Evolutionary conservation across 2,329 filamentous ascomycete species (phyloP), one percentile per base, ranked within the genome.

Genomic region (Alternaria sp.): DNA sequence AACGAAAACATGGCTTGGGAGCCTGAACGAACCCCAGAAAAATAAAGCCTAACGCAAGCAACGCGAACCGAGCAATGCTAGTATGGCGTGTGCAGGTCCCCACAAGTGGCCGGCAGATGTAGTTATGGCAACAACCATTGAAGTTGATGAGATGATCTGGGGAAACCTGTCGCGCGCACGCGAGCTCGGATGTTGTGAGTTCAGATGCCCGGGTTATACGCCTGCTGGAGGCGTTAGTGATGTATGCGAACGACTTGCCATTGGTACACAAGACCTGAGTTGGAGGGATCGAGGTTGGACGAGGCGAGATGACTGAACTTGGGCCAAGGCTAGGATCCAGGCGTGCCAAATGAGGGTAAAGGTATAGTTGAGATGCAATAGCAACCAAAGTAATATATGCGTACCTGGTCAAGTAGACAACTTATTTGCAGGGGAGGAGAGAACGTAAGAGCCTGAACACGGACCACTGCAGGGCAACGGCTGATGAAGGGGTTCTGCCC

Each of bases 1-100:
- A 78, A 79, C 28, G 72, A 64, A 66, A 80, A 79, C 78, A 80
- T 80, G 30, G 71, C 65, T 67, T 66, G 51, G 56, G 11, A 56
- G 60, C 61, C 62, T 67, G 46, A 55, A 58, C 49, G 63, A 59
- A 54, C 46, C 50, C 58, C 43, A 59, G 58, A 43, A 65, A 44
- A 54, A 61, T 51, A 26, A 57, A 58, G 65, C 26, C 45, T 62
- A 45, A 58, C 23, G 47, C 60, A 65, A 68, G 66, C 71, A 75
- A 70, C 64, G 70, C 64, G 58, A 43, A 57, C 67, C 59, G 65
- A 63, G 67, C 66, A 67, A 67, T 71, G 68, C 66, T 73, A 63
- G 63, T 59, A 61, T 55, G 51, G 61, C 50, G 67, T 59, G 66
- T 67, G 69, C 69, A 68, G 67, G 70, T 67, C 70, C 71, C 73